phyloP scores from a whole-genome alignment of 257 asterid species.

The Lantana camara region DNA sequence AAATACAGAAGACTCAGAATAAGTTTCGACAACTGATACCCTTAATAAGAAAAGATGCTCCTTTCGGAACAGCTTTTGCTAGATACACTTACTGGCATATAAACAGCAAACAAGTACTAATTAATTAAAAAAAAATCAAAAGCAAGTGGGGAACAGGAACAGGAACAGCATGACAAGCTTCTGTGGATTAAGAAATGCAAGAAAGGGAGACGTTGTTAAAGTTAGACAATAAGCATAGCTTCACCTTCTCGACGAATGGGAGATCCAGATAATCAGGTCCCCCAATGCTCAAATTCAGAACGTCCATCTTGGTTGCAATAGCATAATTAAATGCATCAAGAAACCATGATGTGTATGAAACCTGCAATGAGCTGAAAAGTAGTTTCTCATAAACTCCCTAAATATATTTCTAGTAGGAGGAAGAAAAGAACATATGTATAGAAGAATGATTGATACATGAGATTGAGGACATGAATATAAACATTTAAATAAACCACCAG shows the following conservation, averaged over 20 bases:
- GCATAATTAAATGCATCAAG: slow-evolving; percentile 99
- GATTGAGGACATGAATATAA: slow-evolving; percentile 2
- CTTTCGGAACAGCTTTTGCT: background rate
- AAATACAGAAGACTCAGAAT: background rate
- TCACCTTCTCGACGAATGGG: slow-evolving; percentile 91
- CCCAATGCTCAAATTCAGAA: slow-evolving; percentile 97
- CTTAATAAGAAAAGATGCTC: background rate
- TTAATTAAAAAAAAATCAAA: background rate
- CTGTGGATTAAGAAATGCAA: background rate
- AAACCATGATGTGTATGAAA: slow-evolving; percentile 98
- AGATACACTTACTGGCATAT: slow-evolving; percentile 9
- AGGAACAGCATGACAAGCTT: slow-evolving; percentile 6
- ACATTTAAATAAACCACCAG: background rate
- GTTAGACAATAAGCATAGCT: slow-evolving; percentile 14
- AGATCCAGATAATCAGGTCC: slow-evolving; percentile 97
- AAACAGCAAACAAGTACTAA: slow-evolving; percentile 5
- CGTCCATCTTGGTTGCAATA: slow-evolving; percentile 93
- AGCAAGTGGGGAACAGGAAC: background rate
- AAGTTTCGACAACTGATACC: background rate
- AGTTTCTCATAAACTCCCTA: slow-evolving; percentile 75
- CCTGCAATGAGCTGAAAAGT: slow-evolving; percentile 97
- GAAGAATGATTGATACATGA: slow-evolving; percentile 16
- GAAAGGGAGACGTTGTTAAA: slow-evolving; percentile 3
- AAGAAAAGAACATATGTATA: slow-evolving; percentile 13
- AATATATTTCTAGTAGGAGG: slow-evolving; percentile 27